Evolutionary conservation across 2,329 filamentous ascomycete genomes (phyloP).

Genomic region (Seiridium cupressi): DNA sequence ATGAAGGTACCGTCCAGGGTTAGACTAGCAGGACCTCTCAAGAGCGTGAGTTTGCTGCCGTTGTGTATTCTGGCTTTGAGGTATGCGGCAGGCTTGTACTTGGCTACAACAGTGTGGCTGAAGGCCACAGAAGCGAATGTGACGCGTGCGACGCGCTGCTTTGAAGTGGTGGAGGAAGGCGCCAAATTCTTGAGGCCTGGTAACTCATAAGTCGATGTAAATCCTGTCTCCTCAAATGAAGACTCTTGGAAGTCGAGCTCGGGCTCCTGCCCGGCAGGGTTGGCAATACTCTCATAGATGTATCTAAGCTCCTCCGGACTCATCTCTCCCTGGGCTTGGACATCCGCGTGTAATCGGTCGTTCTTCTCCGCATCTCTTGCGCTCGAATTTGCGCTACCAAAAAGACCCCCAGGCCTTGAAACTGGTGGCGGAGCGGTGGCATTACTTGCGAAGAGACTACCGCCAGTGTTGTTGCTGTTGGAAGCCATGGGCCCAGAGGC

Average conservation of each 20-base stretch:
- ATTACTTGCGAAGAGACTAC: not conserved
- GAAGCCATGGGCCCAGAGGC: not conserved
- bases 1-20: constrained; percentile 65
- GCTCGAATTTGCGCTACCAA: not conserved
- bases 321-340: not conserved
- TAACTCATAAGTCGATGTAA: constrained; percentile 61
- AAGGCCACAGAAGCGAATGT: constrained; percentile 49
- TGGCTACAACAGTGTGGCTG: constrained; percentile 58
- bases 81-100: constrained; percentile 59
- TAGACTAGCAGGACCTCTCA: constrained; percentile 53
- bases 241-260: constrained; percentile 49
- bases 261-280: constrained; percentile 20
- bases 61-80: constrained; percentile 58
- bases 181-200: constrained; percentile 55
- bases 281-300: constrained; percentile 9
- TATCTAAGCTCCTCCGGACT: not conserved
- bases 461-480: too few species aligned
- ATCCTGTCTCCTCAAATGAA: constrained; percentile 55
- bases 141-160: constrained; percentile 60
- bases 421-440: not conserved
- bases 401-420: not conserved
- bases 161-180: constrained; percentile 47
- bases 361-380: too few species aligned
- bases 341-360: not conserved
- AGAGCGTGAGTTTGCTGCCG: constrained; percentile 52